These are phyloP conservation scores for Pythium rhizo-oryzae DNA, from an alignment of 352 stramenopile genomes.

Conservation along the genomic window DNA sequence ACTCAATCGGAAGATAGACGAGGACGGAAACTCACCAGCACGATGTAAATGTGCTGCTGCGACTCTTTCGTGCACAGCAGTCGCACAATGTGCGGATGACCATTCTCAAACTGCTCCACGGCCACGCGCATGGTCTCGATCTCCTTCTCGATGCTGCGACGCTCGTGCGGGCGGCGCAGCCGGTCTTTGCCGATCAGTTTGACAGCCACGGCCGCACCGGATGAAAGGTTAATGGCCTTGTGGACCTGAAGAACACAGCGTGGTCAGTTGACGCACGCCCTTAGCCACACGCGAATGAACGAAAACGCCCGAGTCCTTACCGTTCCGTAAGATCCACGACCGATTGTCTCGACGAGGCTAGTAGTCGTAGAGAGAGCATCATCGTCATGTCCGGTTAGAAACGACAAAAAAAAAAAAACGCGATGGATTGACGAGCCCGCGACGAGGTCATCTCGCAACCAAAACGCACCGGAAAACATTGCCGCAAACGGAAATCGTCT, in stretches of 20 bases:
- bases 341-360: conserved; percentile 81
- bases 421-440: no score
- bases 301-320: no score
- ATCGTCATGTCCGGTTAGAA: conserved; percentile 1
- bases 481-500: conserved; percentile 80
- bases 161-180: conserved; percentile 68
- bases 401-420: background rate
- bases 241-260: conserved; percentile 49
- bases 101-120: conserved; percentile 85
- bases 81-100: conserved; percentile 83
- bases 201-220: conserved; percentile 71
- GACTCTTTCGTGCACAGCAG: conserved; percentile 83
- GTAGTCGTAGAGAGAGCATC: background rate
- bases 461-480: conserved; percentile 74
- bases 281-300: no score
- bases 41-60: conserved; percentile 83
- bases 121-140: conserved; percentile 87
- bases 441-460: no score
- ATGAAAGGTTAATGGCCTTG: conserved; percentile 84
- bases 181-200: conserved; percentile 86
- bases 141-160: conserved; percentile 83
- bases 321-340: conserved; percentile 79
- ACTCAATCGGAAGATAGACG: background rate
- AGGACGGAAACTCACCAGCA: conserved; percentile 43
- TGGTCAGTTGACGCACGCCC: no score